Conservation (phyloP, 202 grass and related monocot species). For the Tripidium arundinaceum region DNA sequence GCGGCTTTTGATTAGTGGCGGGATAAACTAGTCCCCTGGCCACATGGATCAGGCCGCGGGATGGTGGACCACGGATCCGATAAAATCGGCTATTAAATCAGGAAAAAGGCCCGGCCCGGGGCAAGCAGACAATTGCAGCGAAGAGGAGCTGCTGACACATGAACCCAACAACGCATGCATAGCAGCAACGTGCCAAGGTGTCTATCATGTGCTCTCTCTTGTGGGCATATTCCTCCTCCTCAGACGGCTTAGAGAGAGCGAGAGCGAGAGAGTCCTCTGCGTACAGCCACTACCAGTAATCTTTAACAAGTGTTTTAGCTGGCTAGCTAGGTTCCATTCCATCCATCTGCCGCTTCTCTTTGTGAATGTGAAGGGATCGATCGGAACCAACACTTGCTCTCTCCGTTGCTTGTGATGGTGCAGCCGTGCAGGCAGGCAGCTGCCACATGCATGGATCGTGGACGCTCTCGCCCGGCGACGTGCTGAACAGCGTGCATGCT, state of each 20-base stretch:
- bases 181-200: constrained; percentile 39
- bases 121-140: not conserved
- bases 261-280: too few relatives aligned
- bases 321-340: not conserved
- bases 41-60: not conserved
- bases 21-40: too few relatives aligned
- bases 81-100: constrained; percentile 42
- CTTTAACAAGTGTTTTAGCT: not conserved
- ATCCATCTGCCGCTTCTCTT: not conserved
- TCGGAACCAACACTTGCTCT: too few relatives aligned
- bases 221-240: constrained; percentile 43
- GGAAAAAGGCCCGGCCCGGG: constrained; percentile 27
- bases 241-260: too few relatives aligned
- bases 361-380: too few relatives aligned
- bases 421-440: not conserved
- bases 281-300: too few relatives aligned
- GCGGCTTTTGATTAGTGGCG: too few relatives aligned
- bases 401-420: not conserved
- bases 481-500: constrained; percentile 19
- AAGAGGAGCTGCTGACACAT: not conserved
- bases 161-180: not conserved
- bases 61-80: constrained; percentile 32
- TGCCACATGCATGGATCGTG: constrained; percentile 15
- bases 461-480: constrained; percentile 1
- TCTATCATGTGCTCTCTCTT: constrained; percentile 32